Evolutionary conservation across 2,329 filamentous ascomycete species (phyloP), one percentile per base, ranked within the genome.

Genomic region (Sordariomycetes sp.): DNA sequence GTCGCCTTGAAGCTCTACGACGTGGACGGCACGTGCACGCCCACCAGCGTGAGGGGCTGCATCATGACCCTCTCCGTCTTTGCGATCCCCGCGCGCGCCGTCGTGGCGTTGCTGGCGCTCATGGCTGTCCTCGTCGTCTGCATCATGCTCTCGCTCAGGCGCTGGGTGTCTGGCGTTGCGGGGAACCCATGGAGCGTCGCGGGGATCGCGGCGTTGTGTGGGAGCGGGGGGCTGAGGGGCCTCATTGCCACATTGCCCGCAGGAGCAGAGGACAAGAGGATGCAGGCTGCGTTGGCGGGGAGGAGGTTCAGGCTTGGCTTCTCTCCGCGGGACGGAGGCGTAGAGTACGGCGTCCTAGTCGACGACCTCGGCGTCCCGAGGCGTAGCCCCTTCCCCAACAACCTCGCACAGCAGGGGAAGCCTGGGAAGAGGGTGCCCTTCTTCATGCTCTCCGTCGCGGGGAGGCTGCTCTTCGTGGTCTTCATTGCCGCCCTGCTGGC

Each of bases 151-250:
- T 61, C 67, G 3, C 61, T 72, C 32, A 60, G 65, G 10, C 62
- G 63, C 17, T 72, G 69, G 66, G 61, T 64, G 12, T 74, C 72
- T 0, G 73, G 73, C 1, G 59, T 76, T 17, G 61, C 63, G n/a
- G 64, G 65, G 17, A 69, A 72, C 52, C 73, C 73, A 2, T 76
- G 73, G 73, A 72, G 64, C 58, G 62, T 74, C 3, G 65, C 65
- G 1, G 65, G 68, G 0, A 69, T 73, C 56, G 68, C 68, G 0
- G 64, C 66, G 1, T 64, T 76, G 2, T 64, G 65, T 1, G 62
- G 65, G 2, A 66, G 68, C 57, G 52, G 62, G 12, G 62, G 66
- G 13, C 61, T 72, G 6, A 64, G 65, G 20, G 59, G 65, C 10
- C 54, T 55, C 57, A 53, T 35, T 13, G 56, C 58, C 2, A 61